phyloP scores from a whole-genome alignment of 129 eudicot genomes.

The Flaveria brownii region DNA sequence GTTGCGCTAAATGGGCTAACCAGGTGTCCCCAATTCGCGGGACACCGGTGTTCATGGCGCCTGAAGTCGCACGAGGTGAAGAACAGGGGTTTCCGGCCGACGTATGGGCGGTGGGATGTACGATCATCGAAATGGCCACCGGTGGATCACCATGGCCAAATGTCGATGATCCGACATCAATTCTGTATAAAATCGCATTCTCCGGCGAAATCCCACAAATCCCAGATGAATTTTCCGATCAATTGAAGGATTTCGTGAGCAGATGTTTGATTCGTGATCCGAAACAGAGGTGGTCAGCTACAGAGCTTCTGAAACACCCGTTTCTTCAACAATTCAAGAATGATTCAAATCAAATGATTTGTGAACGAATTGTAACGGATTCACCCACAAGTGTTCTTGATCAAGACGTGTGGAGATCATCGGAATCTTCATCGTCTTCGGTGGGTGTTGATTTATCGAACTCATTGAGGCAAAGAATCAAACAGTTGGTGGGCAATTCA shows the following conservation, averaged over 20 bases:
- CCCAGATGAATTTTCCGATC: conserved; percentile 45
- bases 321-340: conserved; percentile 35
- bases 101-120: conserved; percentile 84
- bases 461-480: conserved; percentile 38
- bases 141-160: conserved; percentile 60
- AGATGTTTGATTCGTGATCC: conserved; percentile 59
- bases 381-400: conserved; percentile 83
- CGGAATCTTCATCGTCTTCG: conserved; percentile 27
- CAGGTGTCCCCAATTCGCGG: conserved; percentile 39
- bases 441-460: neutral
- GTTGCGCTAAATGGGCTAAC: conserved; percentile 59
- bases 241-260: conserved; percentile 55
- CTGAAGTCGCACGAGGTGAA: conserved; percentile 77
- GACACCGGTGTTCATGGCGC: conserved; percentile 82
- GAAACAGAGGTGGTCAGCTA: conserved; percentile 62
- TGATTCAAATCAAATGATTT: neutral
- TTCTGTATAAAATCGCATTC: conserved; percentile 52
- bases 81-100: conserved; percentile 74
- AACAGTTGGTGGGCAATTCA: conserved; percentile 42
- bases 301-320: conserved; percentile 60
- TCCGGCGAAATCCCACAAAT: conserved; percentile 57
- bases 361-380: conserved; percentile 28
- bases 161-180: conserved; percentile 33
- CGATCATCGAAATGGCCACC: conserved; percentile 69
- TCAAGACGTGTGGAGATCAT: conserved; percentile 59